Evolutionary conservation across 164 flowering plant genomes (phyloP).

Genomic region (Brasenia schreberi): DNA sequence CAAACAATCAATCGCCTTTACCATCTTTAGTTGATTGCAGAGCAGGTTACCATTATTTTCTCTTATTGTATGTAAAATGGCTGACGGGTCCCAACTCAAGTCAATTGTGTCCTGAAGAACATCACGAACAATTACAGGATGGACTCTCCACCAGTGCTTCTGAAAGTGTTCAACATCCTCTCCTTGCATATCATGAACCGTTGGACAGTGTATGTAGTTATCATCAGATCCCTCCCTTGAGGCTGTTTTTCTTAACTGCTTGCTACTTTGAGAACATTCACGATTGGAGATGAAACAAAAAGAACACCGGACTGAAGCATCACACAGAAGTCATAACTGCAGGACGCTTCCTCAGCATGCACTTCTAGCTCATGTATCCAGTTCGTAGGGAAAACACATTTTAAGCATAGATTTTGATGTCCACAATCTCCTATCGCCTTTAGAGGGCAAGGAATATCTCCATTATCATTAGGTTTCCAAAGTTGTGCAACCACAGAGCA

Average conservation of each 20-base stretch:
- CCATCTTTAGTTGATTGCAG: slow-evolving; percentile 12
- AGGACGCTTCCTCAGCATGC: slow-evolving; percentile 46
- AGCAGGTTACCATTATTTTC: slow-evolving; percentile 19
- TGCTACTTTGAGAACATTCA: slow-evolving; percentile 11
- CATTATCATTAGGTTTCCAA: slow-evolving; percentile 20
- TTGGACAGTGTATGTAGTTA: slow-evolving; percentile 49
- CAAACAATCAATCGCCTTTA: slow-evolving; percentile 26
- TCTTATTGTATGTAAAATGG: slow-evolving; percentile 37
- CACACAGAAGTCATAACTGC: slow-evolving; percentile 32
- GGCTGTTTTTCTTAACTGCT: slow-evolving; percentile 25
- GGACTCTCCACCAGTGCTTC: slow-evolving; percentile 62
- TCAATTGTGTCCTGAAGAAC: slow-evolving; percentile 26
- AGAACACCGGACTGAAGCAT: slow-evolving; percentile 30
- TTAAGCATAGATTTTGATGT: slow-evolving; percentile 32
- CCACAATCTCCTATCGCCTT: slow-evolving; percentile 59
- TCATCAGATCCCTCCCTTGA: slow-evolving; percentile 32
- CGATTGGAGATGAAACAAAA: slow-evolving; percentile 21
- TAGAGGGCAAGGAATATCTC: slow-evolving; percentile 45
- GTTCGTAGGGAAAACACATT: slow-evolving; percentile 34
- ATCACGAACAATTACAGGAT: slow-evolving; percentile 59
- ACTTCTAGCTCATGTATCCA: slow-evolving; percentile 48
- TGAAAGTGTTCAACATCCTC: slow-evolving; percentile 57
- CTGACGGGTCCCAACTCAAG: slow-evolving; percentile 60
- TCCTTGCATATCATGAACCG: slow-evolving; percentile 20
- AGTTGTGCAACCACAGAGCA: not conserved